These are phyloP conservation scores for Kodamaea sp. DNA, from an alignment of 1,139 yeast species.

Conservation along the genomic window DNA sequence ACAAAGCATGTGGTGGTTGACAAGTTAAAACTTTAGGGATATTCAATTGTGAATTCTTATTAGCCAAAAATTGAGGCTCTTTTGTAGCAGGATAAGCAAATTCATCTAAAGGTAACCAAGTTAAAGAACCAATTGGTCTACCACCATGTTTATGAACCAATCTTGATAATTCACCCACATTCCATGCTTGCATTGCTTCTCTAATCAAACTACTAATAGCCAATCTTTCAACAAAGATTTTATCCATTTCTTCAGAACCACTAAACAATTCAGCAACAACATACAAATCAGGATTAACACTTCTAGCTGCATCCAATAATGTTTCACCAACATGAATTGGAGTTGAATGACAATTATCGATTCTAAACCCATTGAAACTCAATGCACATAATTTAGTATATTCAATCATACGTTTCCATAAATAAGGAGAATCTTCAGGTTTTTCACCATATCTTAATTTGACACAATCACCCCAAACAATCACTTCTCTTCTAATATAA, in stretches of 20 bases:
- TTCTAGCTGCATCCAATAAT: constrained; percentile 83
- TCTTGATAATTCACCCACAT: constrained; percentile 79
- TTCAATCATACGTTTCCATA: constrained; percentile 85
- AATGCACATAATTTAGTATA: constrained; percentile 75
- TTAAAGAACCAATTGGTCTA: constrained; percentile 87
- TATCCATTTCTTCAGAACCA: constrained; percentile 89
- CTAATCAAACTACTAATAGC: constrained; percentile 86
- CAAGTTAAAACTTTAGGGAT: constrained; percentile 62
- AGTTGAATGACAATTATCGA: constrained; percentile 94
- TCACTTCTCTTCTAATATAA: constrained; percentile 85
- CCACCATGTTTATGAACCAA: constrained; percentile 93
- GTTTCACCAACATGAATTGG: constrained; percentile 93
- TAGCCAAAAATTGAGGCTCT: constrained; percentile 39
- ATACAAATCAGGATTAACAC: constrained; percentile 77
- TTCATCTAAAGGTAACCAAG: constrained; percentile 70
- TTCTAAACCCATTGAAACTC: constrained; percentile 81
- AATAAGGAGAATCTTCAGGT: constrained; percentile 78
- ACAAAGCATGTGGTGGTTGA: constrained; percentile 82
- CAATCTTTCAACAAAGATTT: constrained; percentile 81
- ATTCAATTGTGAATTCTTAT: constrained; percentile 42
- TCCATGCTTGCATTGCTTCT: constrained; percentile 97
- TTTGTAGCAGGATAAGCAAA: constrained; percentile 59
- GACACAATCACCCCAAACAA: constrained; percentile 97
- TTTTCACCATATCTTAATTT: constrained; percentile 78
- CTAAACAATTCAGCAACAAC: constrained; percentile 93